A percentile compares a stretch with the other conserved stretches of the same genome.
Conservation (phyloP, 768 basidiomycete genomes). For the Calocera cornea region DNA sequence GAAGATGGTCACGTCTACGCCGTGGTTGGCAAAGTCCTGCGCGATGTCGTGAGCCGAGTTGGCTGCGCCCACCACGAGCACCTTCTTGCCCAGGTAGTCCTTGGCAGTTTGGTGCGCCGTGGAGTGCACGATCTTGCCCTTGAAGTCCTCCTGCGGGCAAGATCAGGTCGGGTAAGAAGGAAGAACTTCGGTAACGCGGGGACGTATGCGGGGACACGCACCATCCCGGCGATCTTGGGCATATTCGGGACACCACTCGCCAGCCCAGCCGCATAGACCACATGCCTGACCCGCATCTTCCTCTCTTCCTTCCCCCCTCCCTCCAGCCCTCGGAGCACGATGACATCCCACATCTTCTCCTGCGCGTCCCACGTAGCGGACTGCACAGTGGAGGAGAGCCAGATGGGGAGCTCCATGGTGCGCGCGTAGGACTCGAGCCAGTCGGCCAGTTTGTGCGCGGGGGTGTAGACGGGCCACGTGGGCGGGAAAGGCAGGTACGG, state of each 20-base stretch:
- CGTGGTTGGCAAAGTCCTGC: conserved; percentile 33
- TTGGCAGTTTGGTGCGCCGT: conserved; percentile 39
- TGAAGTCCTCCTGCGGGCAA: conserved; percentile 44
- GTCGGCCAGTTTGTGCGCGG: conserved; percentile 43
- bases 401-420: conserved; percentile 47
- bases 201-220: too few relatives aligned
- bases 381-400: conserved; percentile 29
- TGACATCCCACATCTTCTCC: conserved; percentile 14
- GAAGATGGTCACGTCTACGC: conserved; percentile 32
- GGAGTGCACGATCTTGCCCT: conserved; percentile 51
- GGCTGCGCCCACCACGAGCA: conserved; percentile 52
- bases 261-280: conserved; percentile 46
- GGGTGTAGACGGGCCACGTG: conserved; percentile 45
- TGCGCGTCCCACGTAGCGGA: conserved; percentile 16
- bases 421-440: conserved; percentile 57
- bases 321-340: conserved; percentile 15
- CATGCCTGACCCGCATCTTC: conserved; percentile 28
- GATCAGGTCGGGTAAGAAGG: too few relatives aligned
- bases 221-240: conserved; percentile 31
- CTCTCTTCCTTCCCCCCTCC: conserved; percentile 24
- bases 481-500: conserved; percentile 50
- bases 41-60: conserved; percentile 48
- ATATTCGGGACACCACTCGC: conserved; percentile 34
- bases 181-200: too few relatives aligned
- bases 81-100: conserved; percentile 54